Evolutionary conservation across 2,329 filamentous ascomycete species (phyloP).

Genomic region (Apiospora phragmitis): DNA sequence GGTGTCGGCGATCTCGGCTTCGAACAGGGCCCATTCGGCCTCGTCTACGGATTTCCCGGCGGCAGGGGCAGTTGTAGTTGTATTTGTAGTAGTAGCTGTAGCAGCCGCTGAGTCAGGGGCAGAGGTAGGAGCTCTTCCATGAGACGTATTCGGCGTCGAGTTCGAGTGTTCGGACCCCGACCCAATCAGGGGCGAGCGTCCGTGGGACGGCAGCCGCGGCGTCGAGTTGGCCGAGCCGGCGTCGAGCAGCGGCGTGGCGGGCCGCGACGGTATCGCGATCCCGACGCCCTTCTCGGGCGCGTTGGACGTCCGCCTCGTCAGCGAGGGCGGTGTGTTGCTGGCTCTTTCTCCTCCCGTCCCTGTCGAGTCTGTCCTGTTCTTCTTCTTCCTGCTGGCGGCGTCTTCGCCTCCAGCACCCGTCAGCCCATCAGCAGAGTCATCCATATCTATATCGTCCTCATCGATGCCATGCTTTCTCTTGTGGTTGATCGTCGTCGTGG

Average conservation of each 20-base stretch:
- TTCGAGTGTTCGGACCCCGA: neutral
- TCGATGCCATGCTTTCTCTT: slow-evolving; percentile 31
- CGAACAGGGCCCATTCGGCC: slow-evolving; percentile 83
- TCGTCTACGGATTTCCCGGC: slow-evolving; percentile 54
- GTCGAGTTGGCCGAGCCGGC: slow-evolving; percentile 40
- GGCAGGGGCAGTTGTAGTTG: neutral
- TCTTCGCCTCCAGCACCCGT: slow-evolving; percentile 25
- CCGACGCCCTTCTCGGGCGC: slow-evolving; percentile 58
- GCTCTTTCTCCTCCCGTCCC: slow-evolving; percentile 15
- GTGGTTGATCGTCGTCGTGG: slow-evolving; percentile 19
- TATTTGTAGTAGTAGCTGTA: neutral
- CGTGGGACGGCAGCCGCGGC: no score
- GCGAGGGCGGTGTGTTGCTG: neutral
- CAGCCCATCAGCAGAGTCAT: slow-evolving; percentile 28
- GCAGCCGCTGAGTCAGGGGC: neutral
- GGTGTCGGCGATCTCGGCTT: slow-evolving; percentile 70
- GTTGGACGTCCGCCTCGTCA: slow-evolving; percentile 42
- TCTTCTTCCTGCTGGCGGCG: slow-evolving; percentile 26
- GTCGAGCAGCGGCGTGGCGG: slow-evolving; percentile 56
- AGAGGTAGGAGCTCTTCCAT: neutral
- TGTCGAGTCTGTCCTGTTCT: slow-evolving; percentile 29
- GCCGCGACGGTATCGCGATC: slow-evolving; percentile 63
- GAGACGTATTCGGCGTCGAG: neutral
- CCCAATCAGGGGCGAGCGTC: no score
- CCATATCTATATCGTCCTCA: slow-evolving; percentile 27